phyloP scores from a whole-genome alignment of 164 flowering plant species.

The Tetrastigma voinierianum region DNA sequence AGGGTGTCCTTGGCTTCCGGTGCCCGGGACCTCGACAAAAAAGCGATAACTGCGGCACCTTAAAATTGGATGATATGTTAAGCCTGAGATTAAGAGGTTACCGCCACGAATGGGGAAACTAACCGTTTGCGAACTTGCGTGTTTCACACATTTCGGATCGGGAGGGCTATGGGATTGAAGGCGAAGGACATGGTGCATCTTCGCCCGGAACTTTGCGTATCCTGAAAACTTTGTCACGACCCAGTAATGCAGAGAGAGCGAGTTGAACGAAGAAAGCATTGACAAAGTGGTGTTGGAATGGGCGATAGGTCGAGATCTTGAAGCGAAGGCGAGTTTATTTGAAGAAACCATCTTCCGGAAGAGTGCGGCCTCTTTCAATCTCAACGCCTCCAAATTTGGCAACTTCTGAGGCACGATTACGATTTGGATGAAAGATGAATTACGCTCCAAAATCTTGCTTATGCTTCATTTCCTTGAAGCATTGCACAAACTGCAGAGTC shows the following conservation, averaged over 20 bases:
- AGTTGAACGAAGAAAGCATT: slow-evolving; percentile 6
- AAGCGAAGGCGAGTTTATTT: background rate
- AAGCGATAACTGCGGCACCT: slow-evolving; percentile 11
- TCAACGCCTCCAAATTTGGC: slow-evolving; percentile 9
- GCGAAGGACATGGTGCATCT: background rate
- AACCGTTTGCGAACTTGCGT: background rate
- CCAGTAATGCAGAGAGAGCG: slow-evolving; percentile 9
- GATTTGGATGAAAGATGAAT: slow-evolving; percentile 11
- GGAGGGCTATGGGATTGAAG: slow-evolving; percentile 14
- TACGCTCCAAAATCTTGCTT: slow-evolving; percentile 6
- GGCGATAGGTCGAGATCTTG: background rate
- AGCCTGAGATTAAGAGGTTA: slow-evolving; percentile 8
- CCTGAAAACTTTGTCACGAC: slow-evolving; percentile 14
- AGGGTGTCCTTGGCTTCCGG: slow-evolving; percentile 11
- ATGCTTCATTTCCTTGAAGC: slow-evolving; percentile 13
- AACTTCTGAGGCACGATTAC: slow-evolving; percentile 14
- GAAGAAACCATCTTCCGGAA: slow-evolving; percentile 1
- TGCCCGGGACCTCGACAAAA: slow-evolving; percentile 9
- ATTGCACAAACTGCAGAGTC: slow-evolving; percentile 13
- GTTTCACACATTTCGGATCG: slow-evolving; percentile 12
- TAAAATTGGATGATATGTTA: slow-evolving; percentile 17
- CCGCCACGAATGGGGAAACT: too few species aligned
- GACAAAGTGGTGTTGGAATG: slow-evolving; percentile 12
- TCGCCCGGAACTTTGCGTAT: slow-evolving; percentile 13
- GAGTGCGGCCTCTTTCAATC: slow-evolving; percentile 11